phyloP scores from a whole-genome alignment of 2,329 filamentous ascomycete genomes.

The Ophiostoma piceae region DNA sequence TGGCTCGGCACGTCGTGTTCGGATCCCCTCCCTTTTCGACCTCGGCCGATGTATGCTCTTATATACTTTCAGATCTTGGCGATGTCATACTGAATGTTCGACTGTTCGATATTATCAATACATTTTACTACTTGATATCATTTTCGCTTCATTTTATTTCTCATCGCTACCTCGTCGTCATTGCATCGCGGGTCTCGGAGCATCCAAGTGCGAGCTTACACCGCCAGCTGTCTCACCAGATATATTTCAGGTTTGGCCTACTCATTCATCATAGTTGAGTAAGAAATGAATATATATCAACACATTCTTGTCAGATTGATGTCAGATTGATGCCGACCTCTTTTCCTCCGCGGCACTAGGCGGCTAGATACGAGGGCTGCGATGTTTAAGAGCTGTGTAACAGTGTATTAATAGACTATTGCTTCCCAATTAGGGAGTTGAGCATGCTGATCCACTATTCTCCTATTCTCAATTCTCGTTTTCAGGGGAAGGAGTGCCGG shows the following conservation, averaged over 20 bases:
- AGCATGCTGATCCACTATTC: not conserved
- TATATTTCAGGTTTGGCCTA: not conserved
- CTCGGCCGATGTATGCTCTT: not conserved
- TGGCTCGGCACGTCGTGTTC: not conserved
- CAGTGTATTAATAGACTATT: not conserved
- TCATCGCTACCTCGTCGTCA: not conserved
- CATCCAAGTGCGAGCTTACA: conserved; percentile 3
- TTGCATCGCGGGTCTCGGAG: not conserved
- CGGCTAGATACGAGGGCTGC: not conserved
- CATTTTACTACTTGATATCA: not conserved
- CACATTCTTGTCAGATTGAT: no score
- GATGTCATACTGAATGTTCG: no score
- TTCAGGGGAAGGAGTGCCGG: conserved; percentile 1
- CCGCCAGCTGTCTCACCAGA: not conserved
- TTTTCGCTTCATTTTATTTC: not conserved
- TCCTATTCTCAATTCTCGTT: not conserved
- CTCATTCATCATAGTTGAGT: no score
- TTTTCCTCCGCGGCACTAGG: not conserved
- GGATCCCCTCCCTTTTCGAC: not conserved
- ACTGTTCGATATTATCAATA: no score
- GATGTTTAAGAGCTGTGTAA: not conserved
- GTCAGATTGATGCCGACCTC: no score
- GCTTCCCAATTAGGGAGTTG: not conserved
- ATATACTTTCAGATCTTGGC: no score
- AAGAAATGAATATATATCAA: not conserved